Percentiles rank a stretch among this genome's conserved stretches.
Evolutionary conservation across 1,284 basidiomycete genomes (phyloP).

Genomic region (Austroboletus novae-zelandiae): DNA sequence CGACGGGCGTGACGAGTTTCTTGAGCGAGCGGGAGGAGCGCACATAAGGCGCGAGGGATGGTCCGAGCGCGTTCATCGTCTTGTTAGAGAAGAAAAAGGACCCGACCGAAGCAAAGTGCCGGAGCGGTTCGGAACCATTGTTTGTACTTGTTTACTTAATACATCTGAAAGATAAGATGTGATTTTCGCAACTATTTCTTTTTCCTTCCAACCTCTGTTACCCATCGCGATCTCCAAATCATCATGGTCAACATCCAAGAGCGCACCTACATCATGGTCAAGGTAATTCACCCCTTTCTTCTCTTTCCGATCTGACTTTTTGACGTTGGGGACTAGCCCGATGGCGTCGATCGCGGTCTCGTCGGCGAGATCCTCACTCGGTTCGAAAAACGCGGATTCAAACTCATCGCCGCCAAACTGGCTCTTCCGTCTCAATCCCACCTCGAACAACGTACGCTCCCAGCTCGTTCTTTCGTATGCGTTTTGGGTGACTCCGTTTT

Average conservation of each 20-base stretch:
- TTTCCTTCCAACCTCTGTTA: background rate
- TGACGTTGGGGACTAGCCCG: conserved; percentile 73
- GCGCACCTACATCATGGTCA: conserved; percentile 90
- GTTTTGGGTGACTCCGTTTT: no score
- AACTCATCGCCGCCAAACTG: conserved; percentile 89
- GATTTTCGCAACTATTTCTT: no score
- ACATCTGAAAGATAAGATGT: conserved; percentile 24
- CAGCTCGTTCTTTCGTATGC: background rate
- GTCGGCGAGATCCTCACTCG: conserved; percentile 91
- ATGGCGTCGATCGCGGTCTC: conserved; percentile 95
- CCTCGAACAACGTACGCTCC: conserved; percentile 75
- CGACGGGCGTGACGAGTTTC: conserved; percentile 74
- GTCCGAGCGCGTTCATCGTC: conserved; percentile 65
- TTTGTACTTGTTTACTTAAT: conserved; percentile 38
- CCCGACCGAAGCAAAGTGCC: background rate
- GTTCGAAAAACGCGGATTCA: conserved; percentile 96
- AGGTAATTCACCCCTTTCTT: conserved; percentile 46
- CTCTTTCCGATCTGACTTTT: background rate
- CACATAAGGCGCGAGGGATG: conserved; percentile 78
- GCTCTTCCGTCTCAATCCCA: conserved; percentile 73
- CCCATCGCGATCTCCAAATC: background rate
- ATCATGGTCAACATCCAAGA: conserved; percentile 39
- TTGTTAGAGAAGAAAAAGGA: background rate
- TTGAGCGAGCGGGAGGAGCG: conserved; percentile 67
- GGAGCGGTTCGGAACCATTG: conserved; percentile 21